Evolutionary conservation across 2,329 filamentous ascomycete genomes (phyloP), one percentile per base, ranked within the genome.

Genomic region (Elsinoe ampelina): DNA sequence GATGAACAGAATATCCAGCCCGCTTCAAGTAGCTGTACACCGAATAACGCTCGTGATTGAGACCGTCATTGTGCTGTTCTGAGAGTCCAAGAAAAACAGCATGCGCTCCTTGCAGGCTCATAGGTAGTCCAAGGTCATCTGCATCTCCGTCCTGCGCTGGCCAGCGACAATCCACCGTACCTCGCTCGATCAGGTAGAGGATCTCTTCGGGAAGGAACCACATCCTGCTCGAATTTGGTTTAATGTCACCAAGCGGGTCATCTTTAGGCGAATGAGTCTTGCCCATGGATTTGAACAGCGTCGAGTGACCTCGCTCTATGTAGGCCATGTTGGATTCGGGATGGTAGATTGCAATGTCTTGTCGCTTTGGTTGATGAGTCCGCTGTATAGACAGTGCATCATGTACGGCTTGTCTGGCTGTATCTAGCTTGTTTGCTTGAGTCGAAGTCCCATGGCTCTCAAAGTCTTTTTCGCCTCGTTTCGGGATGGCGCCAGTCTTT

Each of bases 401-500:
- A 71, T 95, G 87, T 86, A 98, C 93, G 17, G 91, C 92, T 63
- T 80, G 78, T 56, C 92, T 84, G 60, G 89, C 95, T 47, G 87
- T 81, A 66, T 89, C 86, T 54, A 98, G 83, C 7, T 85, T 81
- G 57, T 80, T 79, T 62, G 85, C 83, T 71, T 98, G 93, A 32
- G 87, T 82, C 32, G 82, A 80, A 2, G 93, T 97, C 48, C 88
- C 87, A 72, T 97, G 90, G 26, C 87, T 85, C 73, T 97, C 93
- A 70, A 96, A 98, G 73, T 98, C 93, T 71, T 98, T 98, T 70
- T 95, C 90, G 59, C 93, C 93, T 61, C 90, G 89, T 62, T 92
- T 90, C 35, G 95, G 89, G 10, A 91, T 52, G 7, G 48, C 80
- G 63, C 83, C 82, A 52, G 76, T 64, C 58, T 68, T 66, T 57